phyloP scores from a whole-genome alignment of 176 grass and related monocot species.

The Aegilops bicornis region DNA sequence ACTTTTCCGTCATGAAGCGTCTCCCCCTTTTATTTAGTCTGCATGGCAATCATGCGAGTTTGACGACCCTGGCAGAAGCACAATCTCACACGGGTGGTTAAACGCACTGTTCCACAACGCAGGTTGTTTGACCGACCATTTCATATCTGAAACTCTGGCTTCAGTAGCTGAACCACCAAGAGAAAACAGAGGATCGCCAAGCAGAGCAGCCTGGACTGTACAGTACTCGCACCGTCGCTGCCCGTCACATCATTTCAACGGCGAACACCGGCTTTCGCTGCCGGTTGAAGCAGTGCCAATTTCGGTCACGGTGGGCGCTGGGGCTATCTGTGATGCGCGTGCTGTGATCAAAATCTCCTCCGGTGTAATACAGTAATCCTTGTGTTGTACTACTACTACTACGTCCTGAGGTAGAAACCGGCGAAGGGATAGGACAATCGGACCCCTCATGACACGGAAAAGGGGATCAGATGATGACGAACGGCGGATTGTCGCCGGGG shows the following conservation, averaged over 20 bases:
- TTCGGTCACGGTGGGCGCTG: too few species aligned
- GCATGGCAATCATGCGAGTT: neutral
- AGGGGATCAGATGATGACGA: neutral
- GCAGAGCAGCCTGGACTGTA: neutral
- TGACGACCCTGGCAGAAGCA: neutral
- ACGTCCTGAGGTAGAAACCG: neutral
- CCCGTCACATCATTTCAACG: neutral
- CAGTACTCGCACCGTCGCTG: neutral
- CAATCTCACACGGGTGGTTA: neutral
- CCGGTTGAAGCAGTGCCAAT: too few species aligned
- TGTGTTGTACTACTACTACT: neutral
- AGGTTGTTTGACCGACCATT: neutral
- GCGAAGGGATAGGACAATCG: constrained; percentile 5
- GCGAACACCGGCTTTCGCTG: too few species aligned
- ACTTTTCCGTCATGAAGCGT: neutral
- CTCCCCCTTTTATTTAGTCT: neutral
- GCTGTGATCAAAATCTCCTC: too few species aligned
- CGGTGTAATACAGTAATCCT: neutral
- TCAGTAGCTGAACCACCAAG: neutral
- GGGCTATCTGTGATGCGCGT: too few species aligned
- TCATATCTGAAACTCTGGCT: neutral
- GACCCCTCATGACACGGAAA: neutral
- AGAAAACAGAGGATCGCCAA: neutral
- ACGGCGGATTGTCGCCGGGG: neutral
- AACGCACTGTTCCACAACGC: neutral